Evolutionary conservation across 2,329 filamentous ascomycete species (phyloP).

Genomic region (Hirsutella thompsonii): DNA sequence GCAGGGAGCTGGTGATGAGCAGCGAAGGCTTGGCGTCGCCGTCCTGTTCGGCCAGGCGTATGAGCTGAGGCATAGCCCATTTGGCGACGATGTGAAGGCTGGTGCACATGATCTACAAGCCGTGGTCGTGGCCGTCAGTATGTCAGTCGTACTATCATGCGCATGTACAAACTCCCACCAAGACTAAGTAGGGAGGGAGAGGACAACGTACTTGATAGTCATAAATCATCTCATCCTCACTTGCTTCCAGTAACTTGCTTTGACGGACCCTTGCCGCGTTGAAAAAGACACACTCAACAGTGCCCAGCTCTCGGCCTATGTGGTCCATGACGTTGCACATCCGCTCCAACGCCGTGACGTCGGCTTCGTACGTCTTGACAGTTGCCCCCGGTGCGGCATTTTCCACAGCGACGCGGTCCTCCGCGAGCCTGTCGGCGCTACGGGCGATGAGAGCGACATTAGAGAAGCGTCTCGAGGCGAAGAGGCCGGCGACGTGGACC

Average conservation of each 20-base stretch:
- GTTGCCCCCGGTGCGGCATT: slow-evolving; percentile 15
- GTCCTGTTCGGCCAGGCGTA: slow-evolving; percentile 17
- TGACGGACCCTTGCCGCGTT: slow-evolving; percentile 36
- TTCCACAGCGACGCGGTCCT: slow-evolving; percentile 19
- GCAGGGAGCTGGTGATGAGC: slow-evolving; percentile 33
- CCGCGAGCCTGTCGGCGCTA: slow-evolving; percentile 23
- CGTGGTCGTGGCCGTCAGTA: background rate
- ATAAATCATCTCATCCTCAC: slow-evolving; percentile 29
- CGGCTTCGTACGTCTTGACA: slow-evolving; percentile 29
- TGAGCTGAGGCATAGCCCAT: slow-evolving; percentile 29
- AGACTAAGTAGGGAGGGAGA: background rate
- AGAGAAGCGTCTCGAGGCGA: slow-evolving; percentile 71
- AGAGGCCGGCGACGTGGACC: slow-evolving; percentile 77
- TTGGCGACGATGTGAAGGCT: slow-evolving; percentile 33
- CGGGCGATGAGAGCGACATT: slow-evolving; percentile 36
- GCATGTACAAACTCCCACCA: background rate
- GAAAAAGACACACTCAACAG: slow-evolving; percentile 35
- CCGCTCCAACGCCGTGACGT: slow-evolving; percentile 22
- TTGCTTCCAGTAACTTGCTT: slow-evolving; percentile 25
- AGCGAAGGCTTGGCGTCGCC: slow-evolving; percentile 25
- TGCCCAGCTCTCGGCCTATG: slow-evolving; percentile 16
- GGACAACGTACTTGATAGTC: slow-evolving; percentile 31
- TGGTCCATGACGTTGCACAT: background rate
- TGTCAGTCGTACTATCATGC: background rate
- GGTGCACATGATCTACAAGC: slow-evolving; percentile 26